These are phyloP conservation scores for Podospora australis DNA, from an alignment of 495 filamentous ascomycete genomes.

Conservation along the genomic window DNA sequence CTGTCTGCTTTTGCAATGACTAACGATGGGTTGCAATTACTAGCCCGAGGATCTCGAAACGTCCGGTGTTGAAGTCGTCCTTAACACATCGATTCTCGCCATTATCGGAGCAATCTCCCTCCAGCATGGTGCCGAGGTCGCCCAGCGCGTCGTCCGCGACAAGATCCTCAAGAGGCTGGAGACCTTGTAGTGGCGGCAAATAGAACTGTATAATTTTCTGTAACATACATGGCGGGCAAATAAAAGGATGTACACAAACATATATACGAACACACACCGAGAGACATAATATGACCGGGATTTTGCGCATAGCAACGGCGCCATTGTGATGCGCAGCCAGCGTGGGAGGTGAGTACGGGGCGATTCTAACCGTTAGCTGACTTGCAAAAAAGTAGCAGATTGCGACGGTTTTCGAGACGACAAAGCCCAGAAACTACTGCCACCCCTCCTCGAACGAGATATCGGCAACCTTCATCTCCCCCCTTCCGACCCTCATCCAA, in stretches of 20 bases:
- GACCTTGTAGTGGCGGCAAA: slow-evolving; percentile 10
- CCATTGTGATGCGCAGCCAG: no score
- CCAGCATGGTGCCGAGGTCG: slow-evolving; percentile 74
- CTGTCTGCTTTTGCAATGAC: not conserved
- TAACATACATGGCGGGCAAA: no score
- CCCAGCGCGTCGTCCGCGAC: slow-evolving; percentile 66
- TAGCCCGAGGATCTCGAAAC: slow-evolving; percentile 63
- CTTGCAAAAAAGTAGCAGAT: no score
- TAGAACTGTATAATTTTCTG: slow-evolving; percentile 26
- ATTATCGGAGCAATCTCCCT: slow-evolving; percentile 82
- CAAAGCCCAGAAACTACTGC: slow-evolving; percentile 5
- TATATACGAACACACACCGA: no score
- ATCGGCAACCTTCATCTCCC: slow-evolving; percentile 20
- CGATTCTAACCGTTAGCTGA: no score
- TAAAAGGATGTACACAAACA: no score
- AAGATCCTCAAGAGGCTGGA: slow-evolving; percentile 56
- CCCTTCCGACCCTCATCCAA: slow-evolving; percentile 25
- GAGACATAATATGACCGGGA: no score
- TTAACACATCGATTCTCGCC: slow-evolving; percentile 72
- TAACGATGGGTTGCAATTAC: slow-evolving; percentile 5
- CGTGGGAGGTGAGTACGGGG: no score
- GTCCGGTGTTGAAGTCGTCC: slow-evolving; percentile 67
- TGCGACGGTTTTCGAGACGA: not conserved
- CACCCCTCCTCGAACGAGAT: slow-evolving; percentile 20
- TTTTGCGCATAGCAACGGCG: no score